A percentile compares a stretch with the other conserved stretches of the same genome.
These are phyloP conservation scores for Chloroidium sp. DNA, from an alignment of 163 green algal genomes.

Conservation along the genomic window DNA sequence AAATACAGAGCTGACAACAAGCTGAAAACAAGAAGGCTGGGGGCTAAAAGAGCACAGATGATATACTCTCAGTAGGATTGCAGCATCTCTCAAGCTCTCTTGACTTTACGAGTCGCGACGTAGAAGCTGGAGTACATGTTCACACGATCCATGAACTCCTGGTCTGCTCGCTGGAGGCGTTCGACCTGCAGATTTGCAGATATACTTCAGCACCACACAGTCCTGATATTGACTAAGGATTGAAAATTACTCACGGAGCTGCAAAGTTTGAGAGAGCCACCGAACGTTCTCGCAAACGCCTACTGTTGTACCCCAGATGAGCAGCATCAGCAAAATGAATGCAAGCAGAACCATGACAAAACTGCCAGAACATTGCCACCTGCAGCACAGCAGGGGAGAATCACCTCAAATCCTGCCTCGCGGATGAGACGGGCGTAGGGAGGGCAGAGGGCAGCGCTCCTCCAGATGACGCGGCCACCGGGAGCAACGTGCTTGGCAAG, in stretches of 20 bases:
- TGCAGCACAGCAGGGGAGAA: constrained; percentile 39
- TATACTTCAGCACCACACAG: too few relatives aligned
- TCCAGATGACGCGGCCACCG: constrained; percentile 93
- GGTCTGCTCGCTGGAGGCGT: constrained; percentile 49
- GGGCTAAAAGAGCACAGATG: too few relatives aligned
- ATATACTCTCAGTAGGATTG: not conserved
- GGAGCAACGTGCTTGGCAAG: constrained; percentile 54
- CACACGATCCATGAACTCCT: constrained; percentile 82
- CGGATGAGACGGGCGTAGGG: constrained; percentile 76
- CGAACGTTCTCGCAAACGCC: too few relatives aligned
- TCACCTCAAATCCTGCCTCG: constrained; percentile 81
- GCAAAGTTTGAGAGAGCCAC: too few relatives aligned
- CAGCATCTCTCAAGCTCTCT: too few relatives aligned
- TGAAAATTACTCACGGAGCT: too few relatives aligned
- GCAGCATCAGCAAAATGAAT: not conserved
- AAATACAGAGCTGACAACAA: too few relatives aligned
- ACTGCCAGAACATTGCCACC: constrained; percentile 15
- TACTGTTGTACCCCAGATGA: not conserved
- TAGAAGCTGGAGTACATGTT: constrained; percentile 76
- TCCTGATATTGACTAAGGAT: too few relatives aligned
- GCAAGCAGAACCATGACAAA: constrained; percentile 2
- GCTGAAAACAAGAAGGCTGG: too few relatives aligned
- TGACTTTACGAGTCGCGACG: constrained; percentile 19
- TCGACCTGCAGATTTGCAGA: constrained; percentile 8
- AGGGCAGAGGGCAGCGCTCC: constrained; percentile 72